Conservation (phyloP, 2,329 filamentous ascomycete species). For the Graphilbum sp. region DNA sequence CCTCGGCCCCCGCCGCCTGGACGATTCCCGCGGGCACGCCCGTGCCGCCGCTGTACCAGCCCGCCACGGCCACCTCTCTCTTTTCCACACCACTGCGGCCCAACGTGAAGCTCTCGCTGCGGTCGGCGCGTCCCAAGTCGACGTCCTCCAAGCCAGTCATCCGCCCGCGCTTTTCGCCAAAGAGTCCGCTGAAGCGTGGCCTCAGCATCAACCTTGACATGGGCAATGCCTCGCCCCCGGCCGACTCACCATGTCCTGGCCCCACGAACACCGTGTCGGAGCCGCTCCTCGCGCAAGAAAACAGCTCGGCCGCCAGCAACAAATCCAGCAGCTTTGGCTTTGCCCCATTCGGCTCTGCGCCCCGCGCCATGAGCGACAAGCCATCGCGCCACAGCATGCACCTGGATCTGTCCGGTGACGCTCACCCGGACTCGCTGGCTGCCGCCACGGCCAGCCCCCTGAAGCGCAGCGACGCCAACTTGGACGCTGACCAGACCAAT, state of each 20-base stretch:
- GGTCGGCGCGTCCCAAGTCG: constrained; percentile 44
- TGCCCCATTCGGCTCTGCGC: constrained; percentile 21
- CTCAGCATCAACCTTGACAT: constrained; percentile 54
- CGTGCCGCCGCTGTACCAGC: constrained; percentile 10
- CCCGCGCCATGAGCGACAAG: constrained; percentile 31
- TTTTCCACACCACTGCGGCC: constrained; percentile 50
- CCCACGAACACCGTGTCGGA: constrained; percentile 14
- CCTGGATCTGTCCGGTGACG: constrained; percentile 38
- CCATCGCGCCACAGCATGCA: constrained; percentile 37
- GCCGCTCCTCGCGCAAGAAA: constrained; percentile 23
- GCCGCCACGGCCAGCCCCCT: constrained; percentile 70
- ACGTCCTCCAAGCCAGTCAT: constrained; percentile 36
- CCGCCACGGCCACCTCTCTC: constrained; percentile 18
- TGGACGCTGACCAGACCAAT: constrained; percentile 67
- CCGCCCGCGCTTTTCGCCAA: constrained; percentile 54
- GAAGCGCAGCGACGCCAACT: constrained; percentile 79
- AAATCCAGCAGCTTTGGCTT: constrained; percentile 13
- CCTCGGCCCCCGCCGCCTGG: not conserved
- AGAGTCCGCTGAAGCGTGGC: constrained; percentile 66
- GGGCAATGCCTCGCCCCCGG: constrained; percentile 43
- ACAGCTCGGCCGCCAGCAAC: constrained; percentile 18
- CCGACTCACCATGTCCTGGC: constrained; percentile 24
- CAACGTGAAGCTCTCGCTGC: constrained; percentile 48
- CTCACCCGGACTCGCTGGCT: constrained; percentile 26
- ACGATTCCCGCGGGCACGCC: not conserved